These are phyloP conservation scores for Populus simonii DNA, from an alignment of 345 rosid genomes.

Conservation along the genomic window DNA sequence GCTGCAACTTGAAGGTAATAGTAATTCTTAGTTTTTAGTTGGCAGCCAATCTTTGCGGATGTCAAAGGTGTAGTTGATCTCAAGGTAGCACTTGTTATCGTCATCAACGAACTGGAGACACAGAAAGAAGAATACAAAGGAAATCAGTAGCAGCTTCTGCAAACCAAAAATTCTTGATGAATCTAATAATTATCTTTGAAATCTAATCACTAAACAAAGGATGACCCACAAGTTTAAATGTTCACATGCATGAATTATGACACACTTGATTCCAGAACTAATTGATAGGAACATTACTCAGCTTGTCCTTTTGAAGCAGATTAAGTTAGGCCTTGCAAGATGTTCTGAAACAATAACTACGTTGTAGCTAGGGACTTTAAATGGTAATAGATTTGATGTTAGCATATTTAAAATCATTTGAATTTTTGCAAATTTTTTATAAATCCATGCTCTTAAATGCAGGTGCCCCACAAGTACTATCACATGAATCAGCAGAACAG, in stretches of 20 bases:
- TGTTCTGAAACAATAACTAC: neutral
- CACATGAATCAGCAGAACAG: neutral
- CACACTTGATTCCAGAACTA: neutral
- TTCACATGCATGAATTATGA: neutral
- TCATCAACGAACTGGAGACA: slow-evolving; percentile 71
- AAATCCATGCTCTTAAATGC: neutral
- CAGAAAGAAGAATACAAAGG: neutral
- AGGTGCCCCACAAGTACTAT: neutral
- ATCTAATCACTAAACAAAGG: neutral
- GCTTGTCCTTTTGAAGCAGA: neutral
- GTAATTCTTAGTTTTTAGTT: neutral
- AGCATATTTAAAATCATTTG: neutral
- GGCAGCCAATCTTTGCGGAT: slow-evolving; percentile 71
- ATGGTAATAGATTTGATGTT: neutral
- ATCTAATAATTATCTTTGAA: neutral
- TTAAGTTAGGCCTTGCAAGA: neutral
- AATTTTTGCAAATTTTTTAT: neutral
- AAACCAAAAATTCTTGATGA: neutral
- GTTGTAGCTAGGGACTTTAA: neutral
- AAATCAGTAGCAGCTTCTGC: neutral
- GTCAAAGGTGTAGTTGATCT: slow-evolving; percentile 87
- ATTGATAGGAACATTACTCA: neutral
- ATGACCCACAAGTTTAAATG: neutral
- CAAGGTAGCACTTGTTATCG: slow-evolving; percentile 79
- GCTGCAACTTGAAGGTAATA: neutral